Percentiles rank a stretch among this genome's conserved stretches.
phyloP scores from a whole-genome alignment of 2,329 filamentous ascomycete genomes.

The Xylariaceae sp. region DNA sequence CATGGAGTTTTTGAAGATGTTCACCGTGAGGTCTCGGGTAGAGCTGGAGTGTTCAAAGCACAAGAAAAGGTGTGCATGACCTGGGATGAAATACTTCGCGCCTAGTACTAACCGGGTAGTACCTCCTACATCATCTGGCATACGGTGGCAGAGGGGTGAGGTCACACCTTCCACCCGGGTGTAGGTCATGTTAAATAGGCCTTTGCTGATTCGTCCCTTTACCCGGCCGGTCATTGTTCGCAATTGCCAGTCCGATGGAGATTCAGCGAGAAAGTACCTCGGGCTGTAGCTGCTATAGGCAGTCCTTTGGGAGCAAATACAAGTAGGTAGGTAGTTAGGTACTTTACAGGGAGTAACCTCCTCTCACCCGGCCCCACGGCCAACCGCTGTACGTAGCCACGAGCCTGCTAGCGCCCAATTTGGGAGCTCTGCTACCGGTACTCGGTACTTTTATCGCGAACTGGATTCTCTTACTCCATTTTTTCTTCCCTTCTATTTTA shows the following conservation, averaged over 20 bases:
- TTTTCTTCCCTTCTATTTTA: constrained; percentile 25
- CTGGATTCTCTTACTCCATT: constrained; percentile 37
- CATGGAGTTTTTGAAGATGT: too few species aligned
- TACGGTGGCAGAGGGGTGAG: constrained; percentile 21
- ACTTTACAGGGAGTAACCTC: background rate
- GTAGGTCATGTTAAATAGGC: constrained; percentile 16
- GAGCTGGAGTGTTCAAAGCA: too few species aligned
- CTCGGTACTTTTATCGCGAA: constrained; percentile 31
- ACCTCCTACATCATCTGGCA: background rate
- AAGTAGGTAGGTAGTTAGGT: too few species aligned
- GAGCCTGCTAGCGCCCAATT: constrained; percentile 12
- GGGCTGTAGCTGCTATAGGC: background rate
- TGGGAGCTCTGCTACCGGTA: constrained; percentile 21
- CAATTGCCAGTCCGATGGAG: constrained; percentile 1
- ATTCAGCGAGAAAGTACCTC: background rate
- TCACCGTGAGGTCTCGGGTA: too few species aligned
- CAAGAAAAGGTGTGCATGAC: too few species aligned
- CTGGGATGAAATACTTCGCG: too few species aligned
- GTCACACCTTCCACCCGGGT: constrained; percentile 21
- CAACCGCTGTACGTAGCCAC: constrained; percentile 6
- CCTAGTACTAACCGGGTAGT: background rate
- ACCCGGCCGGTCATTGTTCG: constrained; percentile 28
- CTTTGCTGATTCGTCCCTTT: constrained; percentile 32
- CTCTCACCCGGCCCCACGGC: background rate
- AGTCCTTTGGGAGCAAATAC: constrained; percentile 12